phyloP scores from a whole-genome alignment of 179 eudicot genomes.

The Vitellaria paradoxa region DNA sequence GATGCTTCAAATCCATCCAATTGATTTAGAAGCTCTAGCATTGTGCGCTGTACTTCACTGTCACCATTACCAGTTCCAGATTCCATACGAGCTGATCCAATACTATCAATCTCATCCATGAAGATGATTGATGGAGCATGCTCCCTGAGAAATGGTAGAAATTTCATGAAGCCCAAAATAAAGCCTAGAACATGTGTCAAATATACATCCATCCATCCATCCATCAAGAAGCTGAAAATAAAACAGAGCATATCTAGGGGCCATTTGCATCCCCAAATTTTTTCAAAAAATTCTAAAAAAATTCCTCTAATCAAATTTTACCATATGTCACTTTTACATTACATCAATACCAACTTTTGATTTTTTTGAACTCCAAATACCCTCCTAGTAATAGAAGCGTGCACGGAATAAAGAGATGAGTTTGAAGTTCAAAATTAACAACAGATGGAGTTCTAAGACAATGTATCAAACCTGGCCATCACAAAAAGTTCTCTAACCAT shows the following conservation, averaged over 20 bases:
- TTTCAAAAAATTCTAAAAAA: too few relatives aligned
- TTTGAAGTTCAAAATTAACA: not conserved
- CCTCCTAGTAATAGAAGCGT: not conserved
- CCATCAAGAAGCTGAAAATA: not conserved
- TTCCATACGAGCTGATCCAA: slow-evolving; percentile 19
- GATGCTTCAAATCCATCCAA: slow-evolving; percentile 68
- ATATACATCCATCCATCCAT: not conserved
- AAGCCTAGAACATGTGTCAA: too few relatives aligned
- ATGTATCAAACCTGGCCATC: slow-evolving; percentile 53
- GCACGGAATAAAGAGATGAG: not conserved
- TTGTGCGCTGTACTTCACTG: slow-evolving; percentile 61
- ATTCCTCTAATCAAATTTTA: too few relatives aligned
- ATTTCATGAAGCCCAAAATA: too few relatives aligned
- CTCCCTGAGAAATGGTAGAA: slow-evolving; percentile 6
- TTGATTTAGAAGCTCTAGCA: slow-evolving; percentile 64
- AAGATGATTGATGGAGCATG: not conserved
- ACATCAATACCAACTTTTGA: too few relatives aligned
- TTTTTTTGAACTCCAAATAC: too few relatives aligned
- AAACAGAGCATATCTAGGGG: not conserved
- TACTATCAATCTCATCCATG: slow-evolving; percentile 14
- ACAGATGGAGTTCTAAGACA: not conserved
- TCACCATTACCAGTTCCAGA: slow-evolving; percentile 51
- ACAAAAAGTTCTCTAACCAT: slow-evolving; percentile 67
- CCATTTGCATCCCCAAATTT: too few relatives aligned
- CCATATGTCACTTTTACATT: too few relatives aligned